phyloP scores from a whole-genome alignment of 495 filamentous ascomycete genomes.

The Penicillium lividum region DNA sequence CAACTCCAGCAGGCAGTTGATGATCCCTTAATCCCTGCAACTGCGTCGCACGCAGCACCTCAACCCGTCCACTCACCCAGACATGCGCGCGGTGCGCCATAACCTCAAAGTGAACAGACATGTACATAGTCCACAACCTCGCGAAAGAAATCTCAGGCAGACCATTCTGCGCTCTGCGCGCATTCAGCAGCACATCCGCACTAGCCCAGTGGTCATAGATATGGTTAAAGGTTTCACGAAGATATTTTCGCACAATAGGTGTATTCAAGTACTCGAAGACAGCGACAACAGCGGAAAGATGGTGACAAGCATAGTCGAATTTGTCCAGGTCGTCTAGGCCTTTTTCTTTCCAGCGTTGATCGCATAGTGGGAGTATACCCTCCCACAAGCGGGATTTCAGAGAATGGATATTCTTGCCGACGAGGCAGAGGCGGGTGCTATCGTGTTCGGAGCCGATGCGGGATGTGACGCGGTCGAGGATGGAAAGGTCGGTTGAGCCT shows the following conservation, averaged over 20 bases:
- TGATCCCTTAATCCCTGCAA: slow-evolving; percentile 11
- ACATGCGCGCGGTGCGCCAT: slow-evolving; percentile 32
- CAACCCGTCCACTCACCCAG: slow-evolving; percentile 30
- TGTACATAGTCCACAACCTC: slow-evolving; percentile 33
- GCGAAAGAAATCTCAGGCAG: slow-evolving; percentile 17
- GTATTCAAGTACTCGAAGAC: slow-evolving; percentile 35
- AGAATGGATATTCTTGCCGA: slow-evolving; percentile 33
- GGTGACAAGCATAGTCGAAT: slow-evolving; percentile 33
- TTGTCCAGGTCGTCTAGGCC: slow-evolving; percentile 27
- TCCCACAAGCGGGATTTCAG: slow-evolving; percentile 33
- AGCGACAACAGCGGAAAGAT: slow-evolving; percentile 31
- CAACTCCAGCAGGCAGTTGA: neutral
- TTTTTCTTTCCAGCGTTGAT: slow-evolving; percentile 35
- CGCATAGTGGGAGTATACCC: slow-evolving; percentile 35
- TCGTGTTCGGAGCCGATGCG: slow-evolving; percentile 23
- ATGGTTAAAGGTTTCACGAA: slow-evolving; percentile 34
- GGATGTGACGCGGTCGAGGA: slow-evolving; percentile 14
- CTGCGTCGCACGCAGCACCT: slow-evolving; percentile 22
- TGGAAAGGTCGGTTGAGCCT: slow-evolving; percentile 1
- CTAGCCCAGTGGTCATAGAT: slow-evolving; percentile 27
- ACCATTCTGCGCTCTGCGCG: neutral
- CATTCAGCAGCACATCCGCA: slow-evolving; percentile 23
- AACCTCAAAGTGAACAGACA: slow-evolving; percentile 23
- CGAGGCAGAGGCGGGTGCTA: slow-evolving; percentile 15
- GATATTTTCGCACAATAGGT: slow-evolving; percentile 17